These are phyloP conservation scores for Aspergillus bridgeri DNA, from an alignment of 495 filamentous ascomycete genomes.

Conservation along the genomic window DNA sequence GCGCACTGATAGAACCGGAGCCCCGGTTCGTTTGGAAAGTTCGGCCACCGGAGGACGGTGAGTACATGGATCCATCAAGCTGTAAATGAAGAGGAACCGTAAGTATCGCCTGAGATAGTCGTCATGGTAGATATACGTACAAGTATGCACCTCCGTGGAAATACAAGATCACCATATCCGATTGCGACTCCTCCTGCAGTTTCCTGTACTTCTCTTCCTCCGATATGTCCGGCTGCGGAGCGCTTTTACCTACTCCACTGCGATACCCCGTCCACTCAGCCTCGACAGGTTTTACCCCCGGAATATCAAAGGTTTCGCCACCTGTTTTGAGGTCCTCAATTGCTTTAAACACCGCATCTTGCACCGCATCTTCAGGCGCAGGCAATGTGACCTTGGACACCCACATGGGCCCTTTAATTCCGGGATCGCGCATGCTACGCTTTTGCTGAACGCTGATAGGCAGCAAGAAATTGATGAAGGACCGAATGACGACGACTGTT, in stretches of 20 bases:
- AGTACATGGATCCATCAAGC: slow-evolving; percentile 70
- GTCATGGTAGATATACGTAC: slow-evolving; percentile 26
- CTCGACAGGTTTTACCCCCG: slow-evolving; percentile 57
- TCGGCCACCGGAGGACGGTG: slow-evolving; percentile 50
- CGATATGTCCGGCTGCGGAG: slow-evolving; percentile 53
- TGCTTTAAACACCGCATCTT: slow-evolving; percentile 55
- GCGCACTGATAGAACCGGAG: slow-evolving; percentile 71
- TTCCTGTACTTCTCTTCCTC: slow-evolving; percentile 69
- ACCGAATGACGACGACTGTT: slow-evolving; percentile 65
- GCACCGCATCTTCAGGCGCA: slow-evolving; percentile 53
- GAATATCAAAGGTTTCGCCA: slow-evolving; percentile 47
- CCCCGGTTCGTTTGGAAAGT: slow-evolving; percentile 48
- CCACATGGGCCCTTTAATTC: slow-evolving; percentile 79
- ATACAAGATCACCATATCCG: slow-evolving; percentile 70
- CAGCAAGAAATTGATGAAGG: slow-evolving; percentile 46
- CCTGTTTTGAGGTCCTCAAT: slow-evolving; percentile 60
- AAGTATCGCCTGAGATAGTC: not conserved
- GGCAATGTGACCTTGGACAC: slow-evolving; percentile 63
- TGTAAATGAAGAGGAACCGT: slow-evolving; percentile 11
- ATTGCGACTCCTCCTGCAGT: slow-evolving; percentile 66
- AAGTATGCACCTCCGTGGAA: slow-evolving; percentile 90
- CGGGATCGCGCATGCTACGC: slow-evolving; percentile 57
- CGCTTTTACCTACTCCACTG: slow-evolving; percentile 50
- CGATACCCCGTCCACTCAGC: slow-evolving; percentile 88
- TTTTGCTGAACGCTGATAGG: slow-evolving; percentile 63